Evolutionary conservation across 257 asterid species (phyloP).

Genomic region (Solanum verrucosum): DNA sequence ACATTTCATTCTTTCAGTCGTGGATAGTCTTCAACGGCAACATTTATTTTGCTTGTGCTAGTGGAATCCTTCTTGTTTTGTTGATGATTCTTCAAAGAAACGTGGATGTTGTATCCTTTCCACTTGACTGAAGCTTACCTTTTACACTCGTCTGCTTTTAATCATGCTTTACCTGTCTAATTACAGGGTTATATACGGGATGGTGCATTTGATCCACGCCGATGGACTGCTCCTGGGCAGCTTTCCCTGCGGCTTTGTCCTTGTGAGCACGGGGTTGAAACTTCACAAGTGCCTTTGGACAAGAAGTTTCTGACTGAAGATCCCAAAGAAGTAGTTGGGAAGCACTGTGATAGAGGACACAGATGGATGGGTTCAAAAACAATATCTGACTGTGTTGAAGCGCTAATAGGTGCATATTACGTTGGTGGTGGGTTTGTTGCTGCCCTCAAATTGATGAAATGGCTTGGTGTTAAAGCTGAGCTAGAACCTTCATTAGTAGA

Average conservation of each 20-base stretch:
- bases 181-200: conserved; percentile 65
- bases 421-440: conserved; percentile 77
- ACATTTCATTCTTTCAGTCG: not conserved
- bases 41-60: not conserved
- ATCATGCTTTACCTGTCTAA: conserved; percentile 2
- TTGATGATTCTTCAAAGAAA: not conserved
- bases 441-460: conserved; percentile 63
- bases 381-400: conserved; percentile 84
- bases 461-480: conserved; percentile 70
- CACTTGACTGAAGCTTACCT: not conserved
- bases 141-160: not conserved
- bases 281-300: conserved; percentile 62
- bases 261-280: conserved; percentile 60
- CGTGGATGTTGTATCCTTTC: not conserved
- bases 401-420: conserved; percentile 91
- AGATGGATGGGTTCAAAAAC: conserved; percentile 93
- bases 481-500: conserved; percentile 50
- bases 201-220: conserved; percentile 69
- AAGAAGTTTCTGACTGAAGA: conserved; percentile 44
- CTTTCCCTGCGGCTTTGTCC: conserved; percentile 55
- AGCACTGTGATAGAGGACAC: conserved; percentile 79
- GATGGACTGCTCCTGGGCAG: conserved; percentile 97
- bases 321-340: conserved; percentile 47
- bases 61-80: not conserved
- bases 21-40: not conserved